Evolutionary conservation across 805 yeast species (phyloP).

Genomic region (Sugiyamaella chiloensis): DNA sequence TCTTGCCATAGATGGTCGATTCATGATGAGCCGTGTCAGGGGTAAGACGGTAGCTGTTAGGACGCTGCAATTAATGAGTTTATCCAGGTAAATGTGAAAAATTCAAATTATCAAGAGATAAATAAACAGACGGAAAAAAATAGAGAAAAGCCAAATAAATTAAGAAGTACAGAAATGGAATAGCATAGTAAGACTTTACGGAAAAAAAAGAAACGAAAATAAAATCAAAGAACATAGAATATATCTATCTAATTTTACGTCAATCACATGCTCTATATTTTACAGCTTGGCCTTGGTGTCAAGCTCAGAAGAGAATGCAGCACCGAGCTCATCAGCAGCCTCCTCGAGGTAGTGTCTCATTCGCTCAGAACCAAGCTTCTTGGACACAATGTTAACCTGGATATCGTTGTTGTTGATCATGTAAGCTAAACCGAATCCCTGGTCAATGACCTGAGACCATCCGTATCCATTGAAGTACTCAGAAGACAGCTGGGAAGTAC

Average conservation of each 20-base stretch:
- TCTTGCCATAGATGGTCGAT: conserved; percentile 11
- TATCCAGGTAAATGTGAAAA: too few species aligned
- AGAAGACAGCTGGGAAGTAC: conserved; percentile 86
- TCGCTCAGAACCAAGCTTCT: conserved; percentile 48
- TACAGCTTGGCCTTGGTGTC: conserved; percentile 36
- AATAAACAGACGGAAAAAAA: too few species aligned
- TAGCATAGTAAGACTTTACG: too few species aligned
- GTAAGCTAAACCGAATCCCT: conserved; percentile 91
- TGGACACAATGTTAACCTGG: conserved; percentile 79
- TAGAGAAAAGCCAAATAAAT: too few species aligned
- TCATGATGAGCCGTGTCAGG: conserved; percentile 3
- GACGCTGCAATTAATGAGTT: too few species aligned
- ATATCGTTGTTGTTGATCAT: conserved; percentile 83
- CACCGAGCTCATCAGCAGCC: conserved; percentile 79
- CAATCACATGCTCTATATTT: neutral
- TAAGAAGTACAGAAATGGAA: too few species aligned
- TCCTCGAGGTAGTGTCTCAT: conserved; percentile 66
- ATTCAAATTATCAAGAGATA: too few species aligned
- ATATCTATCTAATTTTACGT: too few species aligned
- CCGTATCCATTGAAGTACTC: conserved; percentile 89
- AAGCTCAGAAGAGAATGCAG: conserved; percentile 45
- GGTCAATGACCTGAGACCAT: conserved; percentile 91
- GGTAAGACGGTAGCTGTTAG: too few species aligned
- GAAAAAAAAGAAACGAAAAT: too few species aligned
- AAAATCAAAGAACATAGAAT: too few species aligned